A percentile compares a stretch with the other conserved stretches of the same genome.
Evolutionary conservation across 1,139 yeast genomes (phyloP).

Genomic region (Diutina ranongensis): DNA sequence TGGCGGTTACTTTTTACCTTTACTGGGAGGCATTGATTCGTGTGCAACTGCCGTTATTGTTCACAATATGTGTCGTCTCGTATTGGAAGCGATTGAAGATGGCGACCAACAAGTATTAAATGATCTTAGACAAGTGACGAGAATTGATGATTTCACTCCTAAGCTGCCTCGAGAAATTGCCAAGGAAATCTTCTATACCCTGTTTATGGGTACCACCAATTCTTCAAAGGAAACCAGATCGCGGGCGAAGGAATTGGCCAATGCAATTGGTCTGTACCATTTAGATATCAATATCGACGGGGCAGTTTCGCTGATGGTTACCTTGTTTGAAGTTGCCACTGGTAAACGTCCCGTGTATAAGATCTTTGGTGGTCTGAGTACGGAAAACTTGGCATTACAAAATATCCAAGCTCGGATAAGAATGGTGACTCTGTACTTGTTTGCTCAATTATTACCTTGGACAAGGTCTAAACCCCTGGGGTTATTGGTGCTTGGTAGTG

Average conservation of each 20-base stretch:
- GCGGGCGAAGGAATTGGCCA: conserved; percentile 73
- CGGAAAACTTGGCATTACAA: conserved; percentile 88
- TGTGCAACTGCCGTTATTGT: conserved; percentile 96
- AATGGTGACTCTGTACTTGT: conserved; percentile 86
- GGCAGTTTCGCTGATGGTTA: conserved; percentile 61
- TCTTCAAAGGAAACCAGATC: conserved; percentile 78
- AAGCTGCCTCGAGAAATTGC: conserved; percentile 67
- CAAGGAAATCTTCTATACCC: conserved; percentile 65
- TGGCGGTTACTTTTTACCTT: conserved; percentile 85
- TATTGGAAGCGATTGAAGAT: conserved; percentile 49
- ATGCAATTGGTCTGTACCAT: conserved; percentile 77
- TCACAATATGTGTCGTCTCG: conserved; percentile 86
- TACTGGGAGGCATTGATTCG: conserved; percentile 95
- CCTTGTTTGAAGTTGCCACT: conserved; percentile 77
- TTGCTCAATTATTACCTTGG: conserved; percentile 96
- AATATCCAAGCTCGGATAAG: conserved; percentile 92
- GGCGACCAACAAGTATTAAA: conserved; percentile 64
- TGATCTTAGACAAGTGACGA: conserved; percentile 60
- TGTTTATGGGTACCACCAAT: conserved; percentile 92
- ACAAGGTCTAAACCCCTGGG: conserved; percentile 66
- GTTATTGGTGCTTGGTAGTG: conserved; percentile 81
- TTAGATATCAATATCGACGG: conserved; percentile 86
- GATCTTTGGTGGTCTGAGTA: conserved; percentile 84
- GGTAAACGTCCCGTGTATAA: conserved; percentile 83
- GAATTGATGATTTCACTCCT: conserved; percentile 52